These are phyloP conservation scores for Candida coquimbonensis DNA, from an alignment of 805 yeast species.

Conservation along the genomic window DNA sequence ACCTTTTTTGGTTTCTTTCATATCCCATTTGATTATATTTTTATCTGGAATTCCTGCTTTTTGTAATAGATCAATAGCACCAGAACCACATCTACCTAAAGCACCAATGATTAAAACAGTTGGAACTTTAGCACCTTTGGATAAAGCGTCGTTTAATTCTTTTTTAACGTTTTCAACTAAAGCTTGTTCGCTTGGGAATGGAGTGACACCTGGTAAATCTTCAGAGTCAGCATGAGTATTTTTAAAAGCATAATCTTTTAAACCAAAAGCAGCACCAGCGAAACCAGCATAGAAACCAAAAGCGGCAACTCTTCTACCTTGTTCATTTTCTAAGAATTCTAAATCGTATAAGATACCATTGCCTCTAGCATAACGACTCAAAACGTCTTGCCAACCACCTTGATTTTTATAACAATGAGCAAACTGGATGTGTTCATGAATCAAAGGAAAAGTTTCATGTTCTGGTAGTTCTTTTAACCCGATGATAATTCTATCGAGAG, in stretches of 20 bases:
- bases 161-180: constrained; percentile 66
- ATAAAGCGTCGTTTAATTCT: constrained; percentile 50
- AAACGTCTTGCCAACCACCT: constrained; percentile 93
- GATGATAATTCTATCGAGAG: constrained; percentile 79
- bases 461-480: constrained; percentile 97
- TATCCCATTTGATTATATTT: constrained; percentile 89
- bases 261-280: constrained; percentile 98
- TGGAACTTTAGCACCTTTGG: constrained; percentile 62
- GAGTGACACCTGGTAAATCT: constrained; percentile 72
- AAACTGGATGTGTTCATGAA: constrained; percentile 95
- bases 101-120: constrained; percentile 91
- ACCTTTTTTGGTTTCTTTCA: constrained; percentile 92
- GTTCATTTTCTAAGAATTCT: constrained; percentile 89
- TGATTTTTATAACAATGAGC: constrained; percentile 99
- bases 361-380: constrained; percentile 85
- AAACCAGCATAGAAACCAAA: constrained; percentile 99
- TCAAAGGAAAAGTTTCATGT: constrained; percentile 78
- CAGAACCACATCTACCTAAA: constrained; percentile 97
- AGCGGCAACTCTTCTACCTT: constrained; percentile 98
- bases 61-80: constrained; percentile 80
- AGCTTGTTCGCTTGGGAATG: constrained; percentile 74
- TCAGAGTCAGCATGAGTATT: constrained; percentile 60
- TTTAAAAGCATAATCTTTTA: constrained; percentile 91
- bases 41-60: constrained; percentile 84
- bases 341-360: constrained; percentile 87